Percentiles rank a stretch among this genome's conserved stretches.
Evolutionary conservation across 108 stramenopile species (phyloP).

Genomic region (Fragilaria crotonensis): DNA sequence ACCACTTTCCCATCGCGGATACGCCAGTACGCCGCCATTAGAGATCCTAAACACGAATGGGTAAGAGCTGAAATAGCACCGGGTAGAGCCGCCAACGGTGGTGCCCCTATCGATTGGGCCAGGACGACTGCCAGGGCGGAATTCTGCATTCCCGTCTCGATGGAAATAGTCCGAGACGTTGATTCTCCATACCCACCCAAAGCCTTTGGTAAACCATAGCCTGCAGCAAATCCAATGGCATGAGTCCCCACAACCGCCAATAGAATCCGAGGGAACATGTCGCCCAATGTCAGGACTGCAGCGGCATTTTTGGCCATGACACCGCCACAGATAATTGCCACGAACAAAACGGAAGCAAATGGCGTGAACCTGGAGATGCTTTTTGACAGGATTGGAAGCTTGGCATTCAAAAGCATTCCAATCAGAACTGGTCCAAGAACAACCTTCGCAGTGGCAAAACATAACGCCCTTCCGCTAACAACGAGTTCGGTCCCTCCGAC

Average conservation of each 20-base stretch:
- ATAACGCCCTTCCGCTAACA: conserved; percentile 62
- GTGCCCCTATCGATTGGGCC: conserved; percentile 78
- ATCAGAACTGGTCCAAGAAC: conserved; percentile 82
- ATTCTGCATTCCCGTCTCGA: conserved; percentile 97
- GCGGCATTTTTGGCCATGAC: conserved; percentile 81
- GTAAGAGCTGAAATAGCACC: conserved; percentile 87
- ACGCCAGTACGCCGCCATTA: conserved; percentile 84
- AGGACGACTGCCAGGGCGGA: conserved; percentile 91
- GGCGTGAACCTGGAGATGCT: conserved; percentile 67
- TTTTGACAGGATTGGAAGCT: conserved; percentile 45
- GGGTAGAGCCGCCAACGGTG: conserved; percentile 75
- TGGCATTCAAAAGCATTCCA: conserved; percentile 79
- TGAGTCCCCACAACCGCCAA: conserved; percentile 67
- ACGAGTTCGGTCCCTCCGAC: conserved; percentile 59
- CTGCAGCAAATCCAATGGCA: conserved; percentile 70
- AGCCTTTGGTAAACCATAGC: conserved; percentile 56
- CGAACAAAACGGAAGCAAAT: conserved; percentile 78
- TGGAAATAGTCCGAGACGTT: conserved; percentile 79
- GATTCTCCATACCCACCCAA: conserved; percentile 44
- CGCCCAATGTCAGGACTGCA: conserved; percentile 21
- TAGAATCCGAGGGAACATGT: conserved; percentile 37
- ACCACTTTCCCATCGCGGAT: too few species aligned
- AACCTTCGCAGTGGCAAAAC: conserved; percentile 69
- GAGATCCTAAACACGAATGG: conserved; percentile 86
- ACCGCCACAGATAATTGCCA: conserved; percentile 87